These are phyloP conservation scores for Cladosporium sp. DNA, from an alignment of 2,329 filamentous ascomycete species.

Conservation along the genomic window DNA sequence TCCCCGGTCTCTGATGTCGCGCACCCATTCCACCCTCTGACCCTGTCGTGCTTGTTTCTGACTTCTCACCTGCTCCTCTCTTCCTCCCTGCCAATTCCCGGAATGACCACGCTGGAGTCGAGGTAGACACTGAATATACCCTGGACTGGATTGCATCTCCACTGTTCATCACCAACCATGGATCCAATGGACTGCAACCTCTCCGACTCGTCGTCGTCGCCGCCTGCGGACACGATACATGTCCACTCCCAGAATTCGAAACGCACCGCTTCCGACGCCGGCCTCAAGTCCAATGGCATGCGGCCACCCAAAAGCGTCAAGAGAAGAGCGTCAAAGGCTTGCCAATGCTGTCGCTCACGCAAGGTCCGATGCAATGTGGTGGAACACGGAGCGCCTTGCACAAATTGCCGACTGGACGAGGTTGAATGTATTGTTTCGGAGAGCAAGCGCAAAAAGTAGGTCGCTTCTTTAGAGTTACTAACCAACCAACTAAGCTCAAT, in stretches of 20 bases:
- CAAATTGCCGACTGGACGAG: slow-evolving; percentile 76
- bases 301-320: slow-evolving; percentile 58
- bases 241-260: slow-evolving; percentile 33
- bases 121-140: not conserved
- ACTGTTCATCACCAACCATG: slow-evolving; percentile 1
- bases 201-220: slow-evolving; percentile 27
- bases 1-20: slow-evolving; percentile 9
- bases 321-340: slow-evolving; percentile 83
- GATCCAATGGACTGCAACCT: slow-evolving; percentile 12
- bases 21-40: not conserved
- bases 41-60: slow-evolving; percentile 7
- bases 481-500: not conserved
- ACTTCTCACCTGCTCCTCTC: slow-evolving; percentile 3
- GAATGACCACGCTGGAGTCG: not conserved
- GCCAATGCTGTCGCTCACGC: slow-evolving; percentile 77
- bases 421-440: slow-evolving; percentile 64
- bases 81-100: slow-evolving; percentile 2
- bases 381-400: slow-evolving; percentile 75
- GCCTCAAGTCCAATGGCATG: slow-evolving; percentile 43
- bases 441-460: slow-evolving; percentile 80
- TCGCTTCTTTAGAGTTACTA: slow-evolving; percentile 21
- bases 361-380: slow-evolving; percentile 94
- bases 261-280: slow-evolving; percentile 52
- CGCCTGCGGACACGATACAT: slow-evolving; percentile 20
- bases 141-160: not conserved